A percentile compares a stretch with the other conserved stretches of the same genome.
Conservation (phyloP, 331 rosid genomes). For the Arachis monticola region DNA sequence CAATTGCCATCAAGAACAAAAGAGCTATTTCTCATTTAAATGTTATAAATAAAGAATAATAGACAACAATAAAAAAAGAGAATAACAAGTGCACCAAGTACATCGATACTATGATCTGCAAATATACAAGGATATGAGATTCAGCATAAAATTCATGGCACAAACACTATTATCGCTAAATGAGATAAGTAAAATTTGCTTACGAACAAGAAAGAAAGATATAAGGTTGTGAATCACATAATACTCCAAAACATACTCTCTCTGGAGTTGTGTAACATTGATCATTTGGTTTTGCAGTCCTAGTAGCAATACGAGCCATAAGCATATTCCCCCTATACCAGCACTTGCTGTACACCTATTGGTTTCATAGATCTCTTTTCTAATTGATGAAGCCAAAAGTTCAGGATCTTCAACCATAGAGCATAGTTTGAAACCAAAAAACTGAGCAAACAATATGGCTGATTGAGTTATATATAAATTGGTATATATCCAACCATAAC, state of each 20-base stretch:
- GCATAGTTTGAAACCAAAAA: too few relatives aligned
- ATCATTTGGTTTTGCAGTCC: slow-evolving; percentile 92
- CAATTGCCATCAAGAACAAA: too few relatives aligned
- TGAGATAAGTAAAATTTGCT: slow-evolving; percentile 10
- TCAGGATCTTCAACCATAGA: too few relatives aligned
- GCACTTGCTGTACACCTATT: slow-evolving; percentile 94
- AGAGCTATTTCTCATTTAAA: slow-evolving; percentile 10
- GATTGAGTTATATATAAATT: too few relatives aligned
- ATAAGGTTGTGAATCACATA: slow-evolving; percentile 27
- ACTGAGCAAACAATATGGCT: too few relatives aligned
- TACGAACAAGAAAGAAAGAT: slow-evolving; percentile 9
- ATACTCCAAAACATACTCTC: slow-evolving; percentile 51
- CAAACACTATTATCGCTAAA: slow-evolving; percentile 6
- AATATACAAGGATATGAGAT: background rate
- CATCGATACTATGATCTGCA: slow-evolving; percentile 30
- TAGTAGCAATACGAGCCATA: slow-evolving; percentile 96
- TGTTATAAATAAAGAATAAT: slow-evolving; percentile 2
- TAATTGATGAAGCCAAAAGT: too few relatives aligned
- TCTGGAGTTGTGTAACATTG: slow-evolving; percentile 78
- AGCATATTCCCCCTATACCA: slow-evolving; percentile 92
- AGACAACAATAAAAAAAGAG: slow-evolving; percentile 8
- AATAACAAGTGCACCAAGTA: slow-evolving; percentile 20
- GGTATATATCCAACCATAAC: too few relatives aligned
- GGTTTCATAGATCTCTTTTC: slow-evolving; percentile 6
- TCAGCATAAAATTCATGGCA: slow-evolving; percentile 24